Conservation (phyloP, 2,329 filamentous ascomycete genomes). For the Aspergillus floridensis region DNA sequence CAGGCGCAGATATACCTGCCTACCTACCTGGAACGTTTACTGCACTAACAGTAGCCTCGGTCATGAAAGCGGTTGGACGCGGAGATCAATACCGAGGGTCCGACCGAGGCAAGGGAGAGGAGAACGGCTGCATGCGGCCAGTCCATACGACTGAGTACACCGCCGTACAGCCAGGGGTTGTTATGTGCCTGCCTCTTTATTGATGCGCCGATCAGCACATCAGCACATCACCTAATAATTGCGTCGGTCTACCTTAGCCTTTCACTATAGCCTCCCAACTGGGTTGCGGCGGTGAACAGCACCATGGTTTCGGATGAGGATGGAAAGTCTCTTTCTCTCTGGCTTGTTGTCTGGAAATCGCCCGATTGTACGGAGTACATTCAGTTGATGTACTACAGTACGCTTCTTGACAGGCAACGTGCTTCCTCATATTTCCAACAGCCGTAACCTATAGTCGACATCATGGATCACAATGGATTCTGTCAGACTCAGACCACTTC, state of each 20-base stretch:
- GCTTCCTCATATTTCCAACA: too few relatives aligned
- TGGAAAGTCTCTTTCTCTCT: neutral
- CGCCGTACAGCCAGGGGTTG: neutral
- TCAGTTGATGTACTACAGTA: too few relatives aligned
- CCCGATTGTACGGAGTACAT: too few relatives aligned
- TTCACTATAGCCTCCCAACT: neutral
- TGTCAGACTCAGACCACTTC: neutral
- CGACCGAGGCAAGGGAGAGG: constrained; percentile 14
- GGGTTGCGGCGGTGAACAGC: neutral
- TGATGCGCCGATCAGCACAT: neutral
- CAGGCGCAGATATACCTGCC: neutral
- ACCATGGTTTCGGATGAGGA: neutral
- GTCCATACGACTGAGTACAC: neutral
- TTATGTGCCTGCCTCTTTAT: neutral
- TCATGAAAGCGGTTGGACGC: constrained; percentile 13
- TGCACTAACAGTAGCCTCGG: neutral
- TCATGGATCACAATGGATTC: neutral
- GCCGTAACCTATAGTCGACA: neutral
- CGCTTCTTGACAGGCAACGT: too few relatives aligned
- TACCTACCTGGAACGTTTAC: neutral
- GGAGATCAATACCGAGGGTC: constrained; percentile 15
- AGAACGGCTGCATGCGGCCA: constrained; percentile 27
- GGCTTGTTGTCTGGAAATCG: neutral
- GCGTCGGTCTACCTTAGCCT: neutral
- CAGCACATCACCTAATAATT: neutral